Base-by-base conservation (phyloP, 495 filamentous ascomycete genomes). In the Filosporella fistucella region DNA sequence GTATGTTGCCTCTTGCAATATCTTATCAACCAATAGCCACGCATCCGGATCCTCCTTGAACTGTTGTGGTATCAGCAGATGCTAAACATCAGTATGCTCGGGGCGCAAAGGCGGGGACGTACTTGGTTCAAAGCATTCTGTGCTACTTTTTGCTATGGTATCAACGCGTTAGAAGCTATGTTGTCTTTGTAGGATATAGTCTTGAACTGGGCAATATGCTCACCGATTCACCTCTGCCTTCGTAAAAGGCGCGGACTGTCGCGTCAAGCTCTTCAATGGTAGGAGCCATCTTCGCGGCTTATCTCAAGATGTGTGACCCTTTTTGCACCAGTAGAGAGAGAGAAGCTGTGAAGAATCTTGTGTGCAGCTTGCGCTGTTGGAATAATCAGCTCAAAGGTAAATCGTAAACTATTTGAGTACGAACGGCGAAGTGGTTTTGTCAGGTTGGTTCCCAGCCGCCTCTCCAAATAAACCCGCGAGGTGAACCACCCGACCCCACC, bases 21-120 rank as follows among this genome's bases (percentile, higher is more conserved):
- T 94, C 61, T 96, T 90, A 59, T 96, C 93, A 52, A 96, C 93
- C 63, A 95, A 76, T 42, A 96, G 73, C 93, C 93, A 99, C 42
- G 93, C 86, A 74, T 99, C 93, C 29, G 90, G 90, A 57, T 96
- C 93, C 70, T 97, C 91, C 65, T 95, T 95, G 74, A 99, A 99
- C 91, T 97, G 57, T 59, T 51, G 42, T 4, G 22, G 17, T 20
- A 42, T 68, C 56, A 71, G 68, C 51, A 43, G 33, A 30, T 25
- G 32, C 17, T 25, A 33, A 17, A 23, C 16, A 17, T 28, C 24
- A 14, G 32, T 28, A 23, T 20, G 37, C 20, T 42, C 40, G 42
- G 14, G 42, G 35, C 42, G 49, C 45, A 42, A 28, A 39, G 29
- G 32, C 11, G 13, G 23, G 39, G 49, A 70, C 78, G 61, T 76